Evolutionary conservation across 2,329 filamentous ascomycete genomes (phyloP).

Genomic region (Diaporthe sp.): DNA sequence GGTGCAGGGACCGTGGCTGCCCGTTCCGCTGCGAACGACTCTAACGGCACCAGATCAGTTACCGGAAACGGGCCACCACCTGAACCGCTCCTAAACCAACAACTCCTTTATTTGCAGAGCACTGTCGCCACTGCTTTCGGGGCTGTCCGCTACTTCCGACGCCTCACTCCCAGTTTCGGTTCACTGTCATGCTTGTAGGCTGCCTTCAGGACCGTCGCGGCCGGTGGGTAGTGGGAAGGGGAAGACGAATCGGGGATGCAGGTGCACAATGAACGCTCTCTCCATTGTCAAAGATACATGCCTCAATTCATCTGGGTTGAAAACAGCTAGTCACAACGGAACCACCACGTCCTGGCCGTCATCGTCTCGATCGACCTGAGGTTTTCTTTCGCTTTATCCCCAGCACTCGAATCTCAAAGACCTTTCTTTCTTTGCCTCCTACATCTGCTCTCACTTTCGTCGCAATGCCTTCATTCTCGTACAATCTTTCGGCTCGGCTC

Average conservation of each 20-base stretch:
- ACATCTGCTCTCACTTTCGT: background rate
- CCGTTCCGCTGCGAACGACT: constrained; percentile 18
- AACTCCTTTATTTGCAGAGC: constrained; percentile 8
- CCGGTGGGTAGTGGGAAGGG: constrained; percentile 14
- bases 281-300: constrained; percentile 25
- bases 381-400: constrained; percentile 18
- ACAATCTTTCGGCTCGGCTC: constrained; percentile 27
- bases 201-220: constrained; percentile 15
- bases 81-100: background rate
- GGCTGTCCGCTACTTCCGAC: constrained; percentile 1
- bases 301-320: constrained; percentile 11
- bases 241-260: constrained; percentile 15
- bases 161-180: constrained; percentile 17
- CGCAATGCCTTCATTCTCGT: constrained; percentile 35
- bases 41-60: constrained; percentile 3
- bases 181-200: constrained; percentile 26
- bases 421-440: background rate
- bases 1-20: background rate
- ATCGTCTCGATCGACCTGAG: background rate
- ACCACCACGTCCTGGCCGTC: background rate
- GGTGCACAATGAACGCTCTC: background rate
- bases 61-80: constrained; percentile 18
- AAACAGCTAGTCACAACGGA: background rate
- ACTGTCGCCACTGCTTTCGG: constrained; percentile 7
- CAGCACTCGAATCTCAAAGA: constrained; percentile 3